Conservation (phyloP, 352 stramenopile genomes). For the Halophytophthora polymorphica region DNA sequence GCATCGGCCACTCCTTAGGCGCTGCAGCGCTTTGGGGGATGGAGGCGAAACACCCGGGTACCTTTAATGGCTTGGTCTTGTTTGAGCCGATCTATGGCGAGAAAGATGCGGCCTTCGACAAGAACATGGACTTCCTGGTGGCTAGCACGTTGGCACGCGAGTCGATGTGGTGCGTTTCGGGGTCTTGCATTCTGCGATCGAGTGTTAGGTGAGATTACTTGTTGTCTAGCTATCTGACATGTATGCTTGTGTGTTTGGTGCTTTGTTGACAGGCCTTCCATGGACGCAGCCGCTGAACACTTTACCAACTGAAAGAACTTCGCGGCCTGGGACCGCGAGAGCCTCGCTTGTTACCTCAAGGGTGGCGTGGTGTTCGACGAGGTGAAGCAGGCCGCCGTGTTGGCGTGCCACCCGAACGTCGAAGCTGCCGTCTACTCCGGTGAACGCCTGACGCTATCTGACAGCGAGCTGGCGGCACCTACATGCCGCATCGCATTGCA, state of each 20-base stretch:
- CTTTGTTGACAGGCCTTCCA: constrained; percentile 17
- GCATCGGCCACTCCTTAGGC: constrained; percentile 52
- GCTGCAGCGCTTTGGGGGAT: constrained; percentile 28
- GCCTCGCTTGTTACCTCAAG: constrained; percentile 20
- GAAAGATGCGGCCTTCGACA: constrained; percentile 7
- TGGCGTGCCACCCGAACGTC: constrained; percentile 17
- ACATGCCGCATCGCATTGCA: constrained; percentile 35
- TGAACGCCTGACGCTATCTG: constrained; percentile 9
- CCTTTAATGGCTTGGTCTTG: constrained; percentile 39
- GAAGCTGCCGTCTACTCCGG: constrained; percentile 23
- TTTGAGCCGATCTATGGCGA: constrained; percentile 48
- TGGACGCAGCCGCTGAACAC: constrained; percentile 18
- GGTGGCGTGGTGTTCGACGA: constrained; percentile 32
- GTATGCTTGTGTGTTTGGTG: too few species aligned
- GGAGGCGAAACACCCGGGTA: constrained; percentile 29
- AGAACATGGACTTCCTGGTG: constrained; percentile 26
- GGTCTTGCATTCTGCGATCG: too few species aligned
- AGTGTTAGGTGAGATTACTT: too few species aligned
- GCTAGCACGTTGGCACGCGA: constrained; percentile 21
- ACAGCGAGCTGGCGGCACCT: constrained; percentile 13
- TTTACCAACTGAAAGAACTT: constrained; percentile 38
- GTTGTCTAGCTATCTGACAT: constrained; percentile 28
- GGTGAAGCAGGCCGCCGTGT: constrained; percentile 7
- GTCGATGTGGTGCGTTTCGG: constrained; percentile 23
- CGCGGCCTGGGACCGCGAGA: constrained; percentile 34